Conservation (phyloP, 2,329 filamentous ascomycete species). For the Fusarium scirpi region DNA sequence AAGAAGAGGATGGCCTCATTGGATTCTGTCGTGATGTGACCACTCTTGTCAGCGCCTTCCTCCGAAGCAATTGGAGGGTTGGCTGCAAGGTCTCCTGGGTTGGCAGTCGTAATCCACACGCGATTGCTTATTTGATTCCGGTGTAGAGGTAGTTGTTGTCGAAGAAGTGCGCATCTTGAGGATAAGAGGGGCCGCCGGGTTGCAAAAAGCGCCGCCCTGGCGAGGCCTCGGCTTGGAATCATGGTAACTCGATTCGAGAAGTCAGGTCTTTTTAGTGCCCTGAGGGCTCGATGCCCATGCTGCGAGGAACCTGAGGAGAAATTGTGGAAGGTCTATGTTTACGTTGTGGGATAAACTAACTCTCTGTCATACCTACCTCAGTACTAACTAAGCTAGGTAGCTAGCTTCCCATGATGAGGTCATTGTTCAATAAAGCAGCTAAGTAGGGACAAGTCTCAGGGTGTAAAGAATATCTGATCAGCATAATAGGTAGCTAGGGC, state of each 20-base stretch:
- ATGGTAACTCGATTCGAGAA: conserved; percentile 18
- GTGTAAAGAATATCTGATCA: too few relatives aligned
- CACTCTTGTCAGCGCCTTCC: conserved; percentile 72
- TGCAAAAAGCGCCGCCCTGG: conserved; percentile 41
- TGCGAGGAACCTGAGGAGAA: neutral
- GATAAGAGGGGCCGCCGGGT: conserved; percentile 38
- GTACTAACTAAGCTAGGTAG: neutral
- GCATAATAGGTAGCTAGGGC: neutral
- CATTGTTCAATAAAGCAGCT: conserved; percentile 2
- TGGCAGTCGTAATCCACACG: conserved; percentile 44
- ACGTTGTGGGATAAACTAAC: neutral
- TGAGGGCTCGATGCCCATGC: neutral
- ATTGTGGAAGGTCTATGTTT: neutral
- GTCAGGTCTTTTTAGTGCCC: neutral
- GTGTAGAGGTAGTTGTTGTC: conserved; percentile 8
- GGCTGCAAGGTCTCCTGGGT: conserved; percentile 22
- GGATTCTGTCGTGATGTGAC: conserved; percentile 81
- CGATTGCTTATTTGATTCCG: conserved; percentile 9
- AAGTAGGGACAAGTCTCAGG: neutral
- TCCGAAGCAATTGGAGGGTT: conserved; percentile 29
- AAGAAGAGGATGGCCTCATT: conserved; percentile 91
- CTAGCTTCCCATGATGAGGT: conserved; percentile 27
- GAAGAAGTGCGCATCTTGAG: conserved; percentile 19
- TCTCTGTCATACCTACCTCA: conserved; percentile 1
- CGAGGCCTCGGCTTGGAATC: conserved; percentile 47